Evolutionary conservation across 345 rosid genomes (phyloP).

Genomic region (Acer negundo): DNA sequence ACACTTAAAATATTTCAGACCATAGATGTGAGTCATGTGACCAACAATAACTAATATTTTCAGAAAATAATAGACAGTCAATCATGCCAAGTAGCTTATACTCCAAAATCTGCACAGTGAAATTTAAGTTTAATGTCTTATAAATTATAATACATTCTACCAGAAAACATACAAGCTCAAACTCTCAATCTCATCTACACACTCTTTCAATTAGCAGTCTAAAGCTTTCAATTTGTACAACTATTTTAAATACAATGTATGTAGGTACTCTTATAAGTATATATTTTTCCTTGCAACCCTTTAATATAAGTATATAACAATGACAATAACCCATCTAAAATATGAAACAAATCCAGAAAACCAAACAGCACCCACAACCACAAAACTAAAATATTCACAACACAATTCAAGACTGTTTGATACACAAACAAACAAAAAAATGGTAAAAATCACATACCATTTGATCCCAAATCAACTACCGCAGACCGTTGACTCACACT

Average conservation of each 20-base stretch:
- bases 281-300: background rate
- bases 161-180: background rate
- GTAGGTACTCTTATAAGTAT: background rate
- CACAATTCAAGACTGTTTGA: background rate
- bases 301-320: background rate
- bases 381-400: background rate
- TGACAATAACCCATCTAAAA: background rate
- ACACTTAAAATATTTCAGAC: background rate
- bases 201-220: background rate
- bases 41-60: background rate
- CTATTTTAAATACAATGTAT: background rate
- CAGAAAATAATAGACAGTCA: background rate
- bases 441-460: slow-evolving; percentile 24
- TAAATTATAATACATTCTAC: background rate
- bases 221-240: background rate
- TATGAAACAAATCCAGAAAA: background rate
- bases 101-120: too few relatives aligned
- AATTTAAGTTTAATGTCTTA: background rate
- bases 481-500: slow-evolving; percentile 19
- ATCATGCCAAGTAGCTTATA: background rate
- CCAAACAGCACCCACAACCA: background rate
- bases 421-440: background rate
- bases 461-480: slow-evolving; percentile 10
- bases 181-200: background rate
- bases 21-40: background rate